Evolutionary conservation across 495 filamentous ascomycete genomes (phyloP).

Genomic region (Xeromyces bisporus): DNA sequence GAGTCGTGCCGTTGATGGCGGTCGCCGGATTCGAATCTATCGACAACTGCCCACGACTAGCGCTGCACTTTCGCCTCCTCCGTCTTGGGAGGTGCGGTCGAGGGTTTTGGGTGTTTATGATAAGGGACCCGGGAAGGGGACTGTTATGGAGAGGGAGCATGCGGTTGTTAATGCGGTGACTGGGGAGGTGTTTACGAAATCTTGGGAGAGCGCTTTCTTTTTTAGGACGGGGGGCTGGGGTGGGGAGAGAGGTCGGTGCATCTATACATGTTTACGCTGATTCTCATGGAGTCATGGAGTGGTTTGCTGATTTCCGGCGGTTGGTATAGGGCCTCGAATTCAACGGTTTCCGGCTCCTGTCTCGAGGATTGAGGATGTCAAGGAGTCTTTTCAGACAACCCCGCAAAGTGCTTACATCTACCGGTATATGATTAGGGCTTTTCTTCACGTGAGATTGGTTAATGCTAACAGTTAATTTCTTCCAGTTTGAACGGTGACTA

Average conservation of each 20-base stretch:
- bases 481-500: conserved; percentile 5
- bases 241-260: not conserved
- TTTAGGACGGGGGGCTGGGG: not conserved
- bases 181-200: not conserved
- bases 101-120: not conserved
- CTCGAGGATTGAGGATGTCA: not conserved
- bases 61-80: not conserved
- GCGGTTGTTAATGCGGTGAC: not conserved
- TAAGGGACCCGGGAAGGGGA: not conserved
- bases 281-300: too few species aligned
- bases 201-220: not conserved
- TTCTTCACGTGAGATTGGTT: too few species aligned
- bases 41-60: not conserved
- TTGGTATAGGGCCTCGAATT: not conserved
- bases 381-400: not conserved
- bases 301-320: too few species aligned
- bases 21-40: not conserved
- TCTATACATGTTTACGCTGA: too few species aligned
- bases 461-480: not conserved
- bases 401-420: not conserved
- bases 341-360: not conserved
- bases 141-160: not conserved
- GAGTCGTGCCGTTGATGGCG: not conserved
- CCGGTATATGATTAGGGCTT: too few species aligned
- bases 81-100: not conserved